Percentiles rank a stretch among this genome's conserved stretches.
Conservation (phyloP, 2,329 filamentous ascomycete genomes). For the Neodidymelliopsis sp. region DNA sequence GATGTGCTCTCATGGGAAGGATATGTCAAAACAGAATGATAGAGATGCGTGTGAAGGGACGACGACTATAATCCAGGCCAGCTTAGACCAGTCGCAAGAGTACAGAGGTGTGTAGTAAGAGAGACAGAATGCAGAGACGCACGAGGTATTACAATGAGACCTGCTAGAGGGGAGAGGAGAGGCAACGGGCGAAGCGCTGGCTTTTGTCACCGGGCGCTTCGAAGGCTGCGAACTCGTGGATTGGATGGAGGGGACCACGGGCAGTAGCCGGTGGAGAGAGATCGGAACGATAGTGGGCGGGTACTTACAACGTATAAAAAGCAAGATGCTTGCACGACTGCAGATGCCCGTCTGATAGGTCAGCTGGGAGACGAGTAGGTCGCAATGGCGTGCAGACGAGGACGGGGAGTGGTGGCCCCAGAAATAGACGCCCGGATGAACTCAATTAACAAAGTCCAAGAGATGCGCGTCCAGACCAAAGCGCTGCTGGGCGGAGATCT, state of each 20-base stretch:
- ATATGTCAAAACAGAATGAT: constrained; percentile 18
- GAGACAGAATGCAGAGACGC: constrained; percentile 41
- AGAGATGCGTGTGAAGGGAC: constrained; percentile 38
- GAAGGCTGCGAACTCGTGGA: constrained; percentile 34
- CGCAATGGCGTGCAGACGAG: constrained; percentile 40
- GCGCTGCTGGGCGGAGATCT: constrained; percentile 34
- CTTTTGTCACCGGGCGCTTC: constrained; percentile 53
- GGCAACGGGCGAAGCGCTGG: constrained; percentile 47
- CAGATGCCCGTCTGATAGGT: constrained; percentile 45
- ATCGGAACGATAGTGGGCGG: constrained; percentile 46
- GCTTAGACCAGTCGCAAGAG: constrained; percentile 47
- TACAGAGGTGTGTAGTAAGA: constrained; percentile 26
- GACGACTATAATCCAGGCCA: constrained; percentile 49
- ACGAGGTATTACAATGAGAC: constrained; percentile 52
- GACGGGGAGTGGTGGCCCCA: constrained; percentile 41
- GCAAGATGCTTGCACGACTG: constrained; percentile 40
- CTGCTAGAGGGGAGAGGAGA: constrained; percentile 50
- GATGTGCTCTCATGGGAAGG: constrained; percentile 45
- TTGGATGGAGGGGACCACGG: constrained; percentile 43
- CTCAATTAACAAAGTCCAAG: constrained; percentile 42
- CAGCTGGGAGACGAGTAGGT: constrained; percentile 37
- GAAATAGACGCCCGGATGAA: constrained; percentile 53
- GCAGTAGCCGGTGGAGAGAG: constrained; percentile 41
- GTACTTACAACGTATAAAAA: constrained; percentile 50
- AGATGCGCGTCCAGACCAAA: constrained; percentile 41